Percentiles rank a stretch among this genome's conserved stretches.
phyloP scores from a whole-genome alignment of 1,284 basidiomycete genomes.

The Ceratobasidium sp. region DNA sequence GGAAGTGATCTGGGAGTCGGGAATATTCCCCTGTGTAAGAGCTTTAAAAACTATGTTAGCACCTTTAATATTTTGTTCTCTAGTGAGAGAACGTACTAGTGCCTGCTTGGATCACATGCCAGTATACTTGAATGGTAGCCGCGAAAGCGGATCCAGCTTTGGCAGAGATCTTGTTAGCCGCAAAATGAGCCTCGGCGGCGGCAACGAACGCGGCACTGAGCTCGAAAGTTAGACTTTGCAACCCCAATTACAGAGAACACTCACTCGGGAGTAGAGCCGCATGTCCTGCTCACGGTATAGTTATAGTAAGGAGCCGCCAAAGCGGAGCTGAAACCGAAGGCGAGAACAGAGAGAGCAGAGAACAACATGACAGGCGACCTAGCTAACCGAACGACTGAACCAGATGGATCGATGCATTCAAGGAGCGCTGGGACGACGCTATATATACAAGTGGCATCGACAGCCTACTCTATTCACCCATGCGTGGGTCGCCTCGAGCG shows the following conservation, averaged over 20 bases:
- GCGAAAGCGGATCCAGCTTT: constrained; percentile 26
- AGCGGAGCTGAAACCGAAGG: constrained; percentile 29
- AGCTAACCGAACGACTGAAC: constrained; percentile 5
- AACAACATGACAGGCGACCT: constrained; percentile 20
- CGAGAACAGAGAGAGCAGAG: constrained; percentile 28
- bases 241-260: background rate
- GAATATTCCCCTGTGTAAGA: constrained; percentile 41
- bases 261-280: constrained; percentile 31
- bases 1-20: constrained; percentile 39
- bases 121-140: constrained; percentile 40
- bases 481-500: background rate
- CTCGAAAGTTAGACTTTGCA: background rate
- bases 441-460: background rate
- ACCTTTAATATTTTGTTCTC: background rate
- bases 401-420: background rate
- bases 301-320: constrained; percentile 38
- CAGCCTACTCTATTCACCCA: background rate
- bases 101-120: constrained; percentile 40
- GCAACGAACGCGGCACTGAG: constrained; percentile 29
- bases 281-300: constrained; percentile 26
- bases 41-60: constrained; percentile 1
- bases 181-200: constrained; percentile 52
- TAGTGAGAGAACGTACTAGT: constrained; percentile 6
- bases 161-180: constrained; percentile 28
- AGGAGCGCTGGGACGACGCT: background rate